A percentile compares a stretch with the other conserved stretches of the same genome.
phyloP scores from a whole-genome alignment of 2,329 filamentous ascomycete species.

The Fusarium cicatricum region DNA sequence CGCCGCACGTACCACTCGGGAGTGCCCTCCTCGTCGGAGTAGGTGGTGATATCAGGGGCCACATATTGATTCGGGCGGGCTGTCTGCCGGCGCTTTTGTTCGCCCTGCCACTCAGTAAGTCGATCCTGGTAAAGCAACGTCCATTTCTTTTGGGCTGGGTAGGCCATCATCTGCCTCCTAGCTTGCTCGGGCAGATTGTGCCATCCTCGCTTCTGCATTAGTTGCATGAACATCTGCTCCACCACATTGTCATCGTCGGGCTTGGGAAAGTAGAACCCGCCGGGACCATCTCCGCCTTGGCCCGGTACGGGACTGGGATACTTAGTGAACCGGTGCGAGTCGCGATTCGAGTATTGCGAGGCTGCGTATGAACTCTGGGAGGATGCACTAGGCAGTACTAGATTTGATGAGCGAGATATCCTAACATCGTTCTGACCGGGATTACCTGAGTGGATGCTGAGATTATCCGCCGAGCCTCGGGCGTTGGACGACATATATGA shows the following conservation, averaged over 20 bases:
- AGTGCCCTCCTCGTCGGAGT: conserved; percentile 92
- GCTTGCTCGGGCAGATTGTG: conserved; percentile 97
- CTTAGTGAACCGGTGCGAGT: conserved; percentile 65
- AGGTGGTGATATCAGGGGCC: conserved; percentile 73
- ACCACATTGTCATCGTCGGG: conserved; percentile 84
- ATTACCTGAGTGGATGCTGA: conserved; percentile 66
- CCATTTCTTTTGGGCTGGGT: conserved; percentile 96
- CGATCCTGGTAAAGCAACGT: conserved; percentile 95
- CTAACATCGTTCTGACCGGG: conserved; percentile 52
- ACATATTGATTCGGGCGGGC: conserved; percentile 76
- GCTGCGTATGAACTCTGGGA: conserved; percentile 63
- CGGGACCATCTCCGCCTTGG: conserved; percentile 50
- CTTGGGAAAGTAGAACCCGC: conserved; percentile 70
- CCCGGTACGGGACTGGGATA: conserved; percentile 51
- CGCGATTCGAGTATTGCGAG: conserved; percentile 52
- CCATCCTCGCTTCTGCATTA: conserved; percentile 99
- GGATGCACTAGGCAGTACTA: conserved; percentile 63
- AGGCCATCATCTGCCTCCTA: conserved; percentile 93
- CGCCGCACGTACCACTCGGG: conserved; percentile 98
- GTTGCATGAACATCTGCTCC: conserved; percentile 87
- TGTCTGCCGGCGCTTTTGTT: conserved; percentile 85
- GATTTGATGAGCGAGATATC: conserved; percentile 43
- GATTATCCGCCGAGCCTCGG: conserved; percentile 63
- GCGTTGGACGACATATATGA: conserved; percentile 68
- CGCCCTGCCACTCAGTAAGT: conserved; percentile 90